Evolutionary conservation across 164 flowering plant genomes (phyloP).

Genomic region (Houttuynia cordata): DNA sequence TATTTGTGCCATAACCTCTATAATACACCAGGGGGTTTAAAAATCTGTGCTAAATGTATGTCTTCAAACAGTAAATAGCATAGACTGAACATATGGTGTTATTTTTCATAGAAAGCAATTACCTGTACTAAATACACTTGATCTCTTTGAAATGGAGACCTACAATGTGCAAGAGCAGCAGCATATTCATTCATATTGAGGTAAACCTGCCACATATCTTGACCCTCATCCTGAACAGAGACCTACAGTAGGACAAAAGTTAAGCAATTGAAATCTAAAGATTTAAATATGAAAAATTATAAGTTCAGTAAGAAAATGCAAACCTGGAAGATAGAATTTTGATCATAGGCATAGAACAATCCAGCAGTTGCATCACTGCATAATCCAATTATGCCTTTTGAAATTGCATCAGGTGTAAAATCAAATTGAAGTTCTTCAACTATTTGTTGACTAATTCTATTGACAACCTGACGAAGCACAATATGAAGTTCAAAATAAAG

Average conservation of each 20-base stretch:
- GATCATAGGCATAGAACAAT: constrained; percentile 91
- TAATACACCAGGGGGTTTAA: too few relatives aligned
- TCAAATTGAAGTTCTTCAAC: constrained; percentile 93
- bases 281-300: not conserved
- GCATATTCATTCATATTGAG: constrained; percentile 86
- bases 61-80: too few relatives aligned
- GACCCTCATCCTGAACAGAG: constrained; percentile 94
- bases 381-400: constrained; percentile 82
- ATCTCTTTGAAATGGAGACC: constrained; percentile 85
- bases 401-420: constrained; percentile 57
- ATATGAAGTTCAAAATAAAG: not conserved
- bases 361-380: constrained; percentile 99
- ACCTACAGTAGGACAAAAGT: constrained; percentile 35
- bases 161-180: constrained; percentile 78
- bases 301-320: not conserved
- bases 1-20: not conserved
- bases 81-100: not conserved
- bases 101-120: not conserved
- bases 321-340: constrained; percentile 94
- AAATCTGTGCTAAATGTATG: too few relatives aligned
- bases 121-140: constrained; percentile 95
- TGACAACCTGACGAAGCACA: constrained; percentile 57
- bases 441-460: constrained; percentile 83
- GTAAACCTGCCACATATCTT: constrained; percentile 98
- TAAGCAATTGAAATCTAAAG: constrained; percentile 8